phyloP scores from a whole-genome alignment of 306 rosid genomes.

The Lotus japonicus region DNA sequence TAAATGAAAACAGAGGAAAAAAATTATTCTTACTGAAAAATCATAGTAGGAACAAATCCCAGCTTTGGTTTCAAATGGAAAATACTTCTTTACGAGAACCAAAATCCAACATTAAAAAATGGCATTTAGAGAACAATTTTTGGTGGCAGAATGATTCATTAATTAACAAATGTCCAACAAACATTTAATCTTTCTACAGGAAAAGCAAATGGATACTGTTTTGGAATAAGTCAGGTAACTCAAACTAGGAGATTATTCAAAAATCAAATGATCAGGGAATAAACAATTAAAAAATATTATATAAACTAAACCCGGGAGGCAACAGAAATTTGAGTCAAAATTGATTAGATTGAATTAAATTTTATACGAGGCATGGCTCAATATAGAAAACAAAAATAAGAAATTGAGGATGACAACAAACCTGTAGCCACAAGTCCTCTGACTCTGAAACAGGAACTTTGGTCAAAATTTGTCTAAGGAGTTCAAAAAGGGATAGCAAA shows the following conservation, averaged over 20 bases:
- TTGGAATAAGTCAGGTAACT: background rate
- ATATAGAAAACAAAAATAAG: background rate
- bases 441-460: slow-evolving; percentile 50
- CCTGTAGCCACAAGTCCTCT: slow-evolving; percentile 79
- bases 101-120: background rate
- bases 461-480: slow-evolving; percentile 39
- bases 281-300: background rate
- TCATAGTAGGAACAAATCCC: background rate
- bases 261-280: background rate
- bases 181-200: background rate
- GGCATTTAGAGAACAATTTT: background rate
- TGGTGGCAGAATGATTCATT: background rate
- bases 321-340: background rate
- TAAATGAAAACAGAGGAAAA: too few relatives aligned
- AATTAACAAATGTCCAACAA: background rate
- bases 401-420: slow-evolving; percentile 27
- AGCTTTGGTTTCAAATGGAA: background rate
- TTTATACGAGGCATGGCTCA: slow-evolving; percentile 1
- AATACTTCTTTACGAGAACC: background rate
- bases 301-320: background rate
- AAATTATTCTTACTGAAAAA: background rate
- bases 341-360: background rate
- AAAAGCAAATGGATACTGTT: background rate
- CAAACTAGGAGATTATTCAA: background rate
- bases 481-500: slow-evolving; percentile 58